A percentile compares a stretch with the other conserved stretches of the same genome.
Conservation (phyloP, 164 flowering plant genomes). For the Litsea cubeba region DNA sequence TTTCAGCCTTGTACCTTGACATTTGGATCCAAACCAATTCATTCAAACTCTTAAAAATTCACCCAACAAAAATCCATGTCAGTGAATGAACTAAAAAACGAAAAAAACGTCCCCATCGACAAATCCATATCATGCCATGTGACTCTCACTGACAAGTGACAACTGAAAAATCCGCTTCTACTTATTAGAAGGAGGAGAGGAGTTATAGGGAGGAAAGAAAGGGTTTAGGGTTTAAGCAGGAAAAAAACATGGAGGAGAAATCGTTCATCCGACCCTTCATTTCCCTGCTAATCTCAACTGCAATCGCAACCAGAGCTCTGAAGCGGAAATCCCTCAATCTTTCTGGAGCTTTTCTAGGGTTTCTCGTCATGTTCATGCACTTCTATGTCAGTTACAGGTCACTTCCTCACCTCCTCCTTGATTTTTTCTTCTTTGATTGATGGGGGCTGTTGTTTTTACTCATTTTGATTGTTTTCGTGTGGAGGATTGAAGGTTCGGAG, state of each 20-base stretch:
- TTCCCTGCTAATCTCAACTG: slow-evolving; percentile 40
- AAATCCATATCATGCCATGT: too few species aligned
- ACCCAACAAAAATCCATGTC: too few species aligned
- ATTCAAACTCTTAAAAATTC: too few species aligned
- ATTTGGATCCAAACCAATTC: too few species aligned
- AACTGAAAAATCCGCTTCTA: too few species aligned
- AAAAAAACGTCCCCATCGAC: too few species aligned
- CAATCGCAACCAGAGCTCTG: slow-evolving; percentile 53
- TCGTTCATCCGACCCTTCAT: slow-evolving; percentile 29
- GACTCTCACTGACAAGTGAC: too few species aligned
- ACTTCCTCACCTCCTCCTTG: background rate
- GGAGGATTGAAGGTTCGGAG: slow-evolving; percentile 57
- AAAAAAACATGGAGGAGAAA: slow-evolving; percentile 33
- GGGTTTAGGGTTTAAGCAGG: background rate
- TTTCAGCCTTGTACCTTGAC: too few species aligned
- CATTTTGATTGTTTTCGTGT: background rate
- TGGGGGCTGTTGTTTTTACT: background rate
- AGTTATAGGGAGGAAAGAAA: background rate
- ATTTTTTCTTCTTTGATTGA: background rate
- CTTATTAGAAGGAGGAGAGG: too few species aligned
- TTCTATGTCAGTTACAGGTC: slow-evolving; percentile 64
- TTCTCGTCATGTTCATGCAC: slow-evolving; percentile 71
- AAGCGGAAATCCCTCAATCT: slow-evolving; percentile 57
- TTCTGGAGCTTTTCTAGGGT: slow-evolving; percentile 73
- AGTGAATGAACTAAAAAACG: too few species aligned